Evolutionary conservation across 2,329 filamentous ascomycete genomes (phyloP).

Genomic region (Fusarium sp.): DNA sequence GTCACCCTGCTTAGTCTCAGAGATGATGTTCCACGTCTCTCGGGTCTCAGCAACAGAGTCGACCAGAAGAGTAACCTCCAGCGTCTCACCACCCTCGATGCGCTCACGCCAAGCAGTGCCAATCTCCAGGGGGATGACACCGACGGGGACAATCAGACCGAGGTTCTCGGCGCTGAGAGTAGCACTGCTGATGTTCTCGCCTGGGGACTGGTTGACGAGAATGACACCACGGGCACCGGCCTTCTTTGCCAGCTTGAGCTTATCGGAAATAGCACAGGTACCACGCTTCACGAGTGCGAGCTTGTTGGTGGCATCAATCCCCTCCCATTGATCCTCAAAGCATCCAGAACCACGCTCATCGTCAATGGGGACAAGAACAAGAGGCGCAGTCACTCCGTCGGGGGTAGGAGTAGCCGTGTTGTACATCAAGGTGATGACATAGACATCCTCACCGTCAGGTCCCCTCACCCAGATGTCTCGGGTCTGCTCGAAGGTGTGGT

Average conservation of each 20-base stretch:
- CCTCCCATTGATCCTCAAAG: conserved; percentile 58
- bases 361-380: conserved; percentile 54
- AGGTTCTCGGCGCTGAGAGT: conserved; percentile 63
- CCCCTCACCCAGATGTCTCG: conserved; percentile 58
- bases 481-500: conserved; percentile 59
- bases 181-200: conserved; percentile 57
- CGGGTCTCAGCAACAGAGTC: conserved; percentile 54
- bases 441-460: conserved; percentile 58
- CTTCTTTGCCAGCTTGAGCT: conserved; percentile 58
- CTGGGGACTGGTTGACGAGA: conserved; percentile 72
- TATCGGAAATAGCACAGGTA: conserved; percentile 56
- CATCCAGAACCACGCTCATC: conserved; percentile 55
- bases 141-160: conserved; percentile 52
- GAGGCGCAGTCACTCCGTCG: conserved; percentile 51
- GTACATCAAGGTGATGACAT: conserved; percentile 59
- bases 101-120: conserved; percentile 52
- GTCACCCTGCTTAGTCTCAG: conserved; percentile 58
- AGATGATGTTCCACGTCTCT: conserved; percentile 56
- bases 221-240: conserved; percentile 61
- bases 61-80: conserved; percentile 52
- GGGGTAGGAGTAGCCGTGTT: conserved; percentile 58
- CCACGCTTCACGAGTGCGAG: conserved; percentile 61
- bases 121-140: conserved; percentile 51
- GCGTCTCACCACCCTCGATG: conserved; percentile 49
- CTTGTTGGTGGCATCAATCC: conserved; percentile 58